These are phyloP conservation scores for Triticum aestivum DNA, from an alignment of 176 grass and related monocot species.

Conservation along the genomic window DNA sequence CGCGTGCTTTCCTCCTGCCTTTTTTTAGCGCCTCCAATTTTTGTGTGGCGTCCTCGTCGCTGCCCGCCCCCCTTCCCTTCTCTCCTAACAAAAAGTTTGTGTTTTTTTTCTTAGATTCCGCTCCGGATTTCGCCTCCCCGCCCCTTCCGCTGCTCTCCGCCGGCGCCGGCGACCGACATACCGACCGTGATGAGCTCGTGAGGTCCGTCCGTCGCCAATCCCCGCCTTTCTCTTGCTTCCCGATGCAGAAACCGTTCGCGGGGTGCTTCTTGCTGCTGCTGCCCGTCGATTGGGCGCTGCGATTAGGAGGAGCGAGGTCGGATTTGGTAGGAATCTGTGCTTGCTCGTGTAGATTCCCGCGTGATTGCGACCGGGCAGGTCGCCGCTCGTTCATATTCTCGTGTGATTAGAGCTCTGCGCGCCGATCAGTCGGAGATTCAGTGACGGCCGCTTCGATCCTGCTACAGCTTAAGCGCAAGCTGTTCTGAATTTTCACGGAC, in stretches of 20 bases:
- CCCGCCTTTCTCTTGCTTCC: neutral
- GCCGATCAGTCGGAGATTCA: neutral
- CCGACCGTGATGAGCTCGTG: neutral
- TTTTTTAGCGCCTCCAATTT: slow-evolving; percentile 28
- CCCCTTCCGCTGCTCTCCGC: neutral
- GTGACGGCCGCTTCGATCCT: neutral
- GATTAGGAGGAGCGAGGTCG: neutral
- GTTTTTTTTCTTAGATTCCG: neutral
- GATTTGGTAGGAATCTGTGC: neutral
- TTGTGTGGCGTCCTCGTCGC: slow-evolving; percentile 16
- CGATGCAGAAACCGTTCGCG: neutral
- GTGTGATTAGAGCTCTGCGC: neutral
- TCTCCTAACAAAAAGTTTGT: neutral
- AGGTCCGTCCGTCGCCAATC: neutral
- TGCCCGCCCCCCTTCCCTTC: neutral
- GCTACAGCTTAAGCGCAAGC: neutral
- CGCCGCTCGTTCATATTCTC: neutral
- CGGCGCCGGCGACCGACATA: neutral
- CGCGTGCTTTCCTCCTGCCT: neutral
- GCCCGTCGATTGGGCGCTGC: neutral
- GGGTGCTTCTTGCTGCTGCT: neutral
- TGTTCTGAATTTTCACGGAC: neutral
- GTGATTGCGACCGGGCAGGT: neutral
- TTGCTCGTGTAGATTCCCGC: neutral
- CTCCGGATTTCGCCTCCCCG: neutral